These are phyloP conservation scores for Saturnispora sekii DNA, from an alignment of 805 yeast genomes.

Conservation along the genomic window DNA sequence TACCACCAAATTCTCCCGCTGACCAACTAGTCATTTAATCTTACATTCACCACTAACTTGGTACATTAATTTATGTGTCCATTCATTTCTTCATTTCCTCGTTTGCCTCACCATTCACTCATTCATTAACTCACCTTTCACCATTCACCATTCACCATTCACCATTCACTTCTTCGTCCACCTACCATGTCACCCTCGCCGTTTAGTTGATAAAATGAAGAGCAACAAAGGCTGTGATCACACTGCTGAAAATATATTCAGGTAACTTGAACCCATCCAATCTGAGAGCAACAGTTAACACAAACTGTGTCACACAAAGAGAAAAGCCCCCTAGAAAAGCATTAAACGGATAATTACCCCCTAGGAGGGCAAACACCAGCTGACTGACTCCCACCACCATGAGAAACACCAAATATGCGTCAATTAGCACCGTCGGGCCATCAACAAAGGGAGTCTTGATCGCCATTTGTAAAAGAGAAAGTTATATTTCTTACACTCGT, in stretches of 20 bases:
- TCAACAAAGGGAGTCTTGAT: conserved; percentile 12
- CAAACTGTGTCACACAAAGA: conserved; percentile 92
- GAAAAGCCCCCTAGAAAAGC: conserved; percentile 92
- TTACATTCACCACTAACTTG: too few species aligned
- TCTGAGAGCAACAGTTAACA: conserved; percentile 72
- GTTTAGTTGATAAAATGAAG: conserved; percentile 78
- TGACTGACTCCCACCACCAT: conserved; percentile 71
- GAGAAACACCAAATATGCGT: conserved; percentile 63
- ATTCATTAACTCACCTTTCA: neutral
- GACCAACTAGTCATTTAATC: too few species aligned
- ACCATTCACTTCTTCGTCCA: too few species aligned
- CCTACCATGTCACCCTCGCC: too few species aligned
- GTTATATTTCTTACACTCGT: neutral
- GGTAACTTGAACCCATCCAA: conserved; percentile 38
- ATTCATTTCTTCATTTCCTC: too few species aligned
- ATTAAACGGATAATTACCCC: conserved; percentile 93
- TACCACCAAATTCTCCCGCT: too few species aligned
- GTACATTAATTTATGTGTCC: too few species aligned
- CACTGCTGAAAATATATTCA: conserved; percentile 79
- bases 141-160: neutral
- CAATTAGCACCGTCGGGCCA: conserved; percentile 55
- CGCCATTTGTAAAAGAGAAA: conserved; percentile 12
- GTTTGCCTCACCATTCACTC: too few species aligned
- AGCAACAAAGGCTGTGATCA: conserved; percentile 80
- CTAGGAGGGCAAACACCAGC: conserved; percentile 61